Base-by-base conservation (phyloP, 2,329 filamentous ascomycete genomes). In the Eutypella sp. region DNA sequence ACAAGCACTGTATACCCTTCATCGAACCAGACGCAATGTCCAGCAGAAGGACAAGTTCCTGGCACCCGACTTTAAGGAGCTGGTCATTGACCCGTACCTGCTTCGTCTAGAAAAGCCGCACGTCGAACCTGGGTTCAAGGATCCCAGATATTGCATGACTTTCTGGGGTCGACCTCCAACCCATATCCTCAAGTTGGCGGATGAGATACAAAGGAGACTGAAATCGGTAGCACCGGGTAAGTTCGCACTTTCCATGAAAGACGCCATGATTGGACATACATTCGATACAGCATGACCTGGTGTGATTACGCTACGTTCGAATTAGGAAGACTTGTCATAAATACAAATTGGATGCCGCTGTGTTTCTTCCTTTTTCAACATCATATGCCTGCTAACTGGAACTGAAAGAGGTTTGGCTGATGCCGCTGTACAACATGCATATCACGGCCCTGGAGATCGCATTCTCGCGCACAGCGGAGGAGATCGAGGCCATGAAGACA, bases 371-470 rank as follows among this genome's bases (percentile, higher is more conserved):
- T n/a, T n/a, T n/a, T n/a, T n/a, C n/a, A n/a, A n/a, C n/a, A n/a
- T n/a, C n/a, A n/a, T n/a, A n/a, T n/a, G n/a, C n/a, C n/a, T n/a
- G n/a, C n/a, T n/a, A n/a, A n/a, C n/a, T n/a, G n/a, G n/a, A n/a
- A n/a, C n/a, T n/a, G n/a, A n/a, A n/a, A 91, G 88, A 76, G 53
- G 69, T 95, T 22, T 97, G 92, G 92, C 74, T 92, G 37, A 95
- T 95, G 86, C 89, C 91, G 0, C 67, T 75, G 9, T 73, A 85
- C 44, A 78, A 79, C 48, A 83, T 96, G 60, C 92, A 97, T 67
- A 81, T 95, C 68, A 97, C 92, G 0, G 79, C 82, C 1, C 74
- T 96, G 2, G 92, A 97, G 64, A 72, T 96, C 23, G 81, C 85
- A n/a, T 89, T 93, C 64, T 90, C 85, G 20, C 82, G 82, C 42